phyloP scores from a whole-genome alignment of 2,329 filamentous ascomycete genomes.

The Karstenula rhodostoma region DNA sequence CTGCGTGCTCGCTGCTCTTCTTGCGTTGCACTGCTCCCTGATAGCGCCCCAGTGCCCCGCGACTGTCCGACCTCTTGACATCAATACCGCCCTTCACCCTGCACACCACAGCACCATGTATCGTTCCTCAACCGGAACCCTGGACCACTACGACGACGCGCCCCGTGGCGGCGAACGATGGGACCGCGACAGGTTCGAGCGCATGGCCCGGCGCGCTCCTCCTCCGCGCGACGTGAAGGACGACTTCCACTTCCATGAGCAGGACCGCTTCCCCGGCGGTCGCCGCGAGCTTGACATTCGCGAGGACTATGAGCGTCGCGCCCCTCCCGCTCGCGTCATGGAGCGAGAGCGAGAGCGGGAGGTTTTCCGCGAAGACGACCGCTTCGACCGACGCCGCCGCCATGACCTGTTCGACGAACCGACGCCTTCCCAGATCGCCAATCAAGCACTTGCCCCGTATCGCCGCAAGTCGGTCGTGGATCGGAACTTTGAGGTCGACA shows the following conservation, averaged over 20 bases:
- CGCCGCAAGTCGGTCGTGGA: conserved; percentile 67
- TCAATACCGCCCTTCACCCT: conserved; percentile 13
- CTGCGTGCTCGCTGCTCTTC: conserved; percentile 5
- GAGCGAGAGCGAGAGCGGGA: conserved; percentile 63
- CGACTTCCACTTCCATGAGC: conserved; percentile 53
- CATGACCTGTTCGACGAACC: conserved; percentile 58
- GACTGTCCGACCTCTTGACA: conserved; percentile 21
- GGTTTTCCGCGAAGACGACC: conserved; percentile 65
- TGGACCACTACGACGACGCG: conserved; percentile 53
- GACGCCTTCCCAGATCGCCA: conserved; percentile 55
- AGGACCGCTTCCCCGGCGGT: conserved; percentile 52
- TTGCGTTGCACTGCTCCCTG: conserved; percentile 6
- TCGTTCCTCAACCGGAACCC: conserved; percentile 53
- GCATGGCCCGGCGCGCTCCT: conserved; percentile 44
- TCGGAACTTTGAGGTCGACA: conserved; percentile 61
- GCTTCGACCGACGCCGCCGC: conserved; percentile 50
- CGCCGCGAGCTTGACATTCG: conserved; percentile 54
- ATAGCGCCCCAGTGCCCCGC: conserved; percentile 30
- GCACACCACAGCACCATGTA: conserved; percentile 37
- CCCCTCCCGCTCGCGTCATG: conserved; percentile 35
- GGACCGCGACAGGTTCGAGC: conserved; percentile 61
- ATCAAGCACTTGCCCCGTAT: conserved; percentile 64
- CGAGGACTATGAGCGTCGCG: conserved; percentile 53
- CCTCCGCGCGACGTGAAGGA: conserved; percentile 45
- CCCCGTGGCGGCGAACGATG: conserved; percentile 53